Evolutionary conservation across 2,329 filamentous ascomycete genomes (phyloP).

Genomic region (Beauveria sp.): DNA sequence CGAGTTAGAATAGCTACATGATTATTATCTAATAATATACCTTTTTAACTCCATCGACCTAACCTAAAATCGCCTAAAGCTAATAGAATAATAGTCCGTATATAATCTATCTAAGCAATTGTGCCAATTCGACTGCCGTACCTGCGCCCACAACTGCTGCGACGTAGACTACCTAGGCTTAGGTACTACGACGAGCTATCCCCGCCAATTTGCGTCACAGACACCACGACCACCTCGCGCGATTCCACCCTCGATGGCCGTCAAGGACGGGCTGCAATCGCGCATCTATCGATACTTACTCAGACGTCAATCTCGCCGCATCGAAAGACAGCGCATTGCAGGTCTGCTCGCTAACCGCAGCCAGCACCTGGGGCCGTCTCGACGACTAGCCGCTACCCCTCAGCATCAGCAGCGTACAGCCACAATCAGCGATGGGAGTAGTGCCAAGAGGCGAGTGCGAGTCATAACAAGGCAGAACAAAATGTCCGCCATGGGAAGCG

Average conservation of each 20-base stretch:
- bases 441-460: constrained; percentile 18
- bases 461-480: constrained; percentile 20
- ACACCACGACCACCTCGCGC: constrained; percentile 58
- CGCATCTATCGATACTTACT: constrained; percentile 70
- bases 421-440: constrained; percentile 25
- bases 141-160: constrained; percentile 29
- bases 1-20: no score
- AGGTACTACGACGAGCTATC: constrained; percentile 60
- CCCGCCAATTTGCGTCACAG: constrained; percentile 54
- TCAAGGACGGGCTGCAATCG: constrained; percentile 65
- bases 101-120: constrained; percentile 21
- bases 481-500: constrained; percentile 19
- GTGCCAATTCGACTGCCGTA: constrained; percentile 29
- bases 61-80: no score
- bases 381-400: constrained; percentile 20
- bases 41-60: no score
- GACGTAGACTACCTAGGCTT: constrained; percentile 21
- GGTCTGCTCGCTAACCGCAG: constrained; percentile 34
- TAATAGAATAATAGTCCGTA: no score
- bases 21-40: no score
- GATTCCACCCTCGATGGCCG: constrained; percentile 61
- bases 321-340: constrained; percentile 39
- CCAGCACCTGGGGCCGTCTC: constrained; percentile 38
- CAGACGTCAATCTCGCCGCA: constrained; percentile 50
- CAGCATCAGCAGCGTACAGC: constrained; percentile 12